Conservation (phyloP, 345 rosid species). For the Populus pruinosa region DNA sequence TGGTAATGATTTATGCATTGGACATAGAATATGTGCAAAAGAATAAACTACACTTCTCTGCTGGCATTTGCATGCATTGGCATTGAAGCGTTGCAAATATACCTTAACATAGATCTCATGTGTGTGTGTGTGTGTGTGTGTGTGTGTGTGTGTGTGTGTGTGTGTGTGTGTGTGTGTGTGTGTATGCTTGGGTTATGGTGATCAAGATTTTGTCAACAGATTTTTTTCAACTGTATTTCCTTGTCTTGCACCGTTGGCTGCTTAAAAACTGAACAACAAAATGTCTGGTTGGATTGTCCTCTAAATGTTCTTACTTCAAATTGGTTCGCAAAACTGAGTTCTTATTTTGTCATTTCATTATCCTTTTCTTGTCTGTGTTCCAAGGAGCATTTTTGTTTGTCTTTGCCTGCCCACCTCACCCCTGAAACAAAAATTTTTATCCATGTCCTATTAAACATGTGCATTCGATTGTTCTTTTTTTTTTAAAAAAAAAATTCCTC, state of each 20-base stretch:
- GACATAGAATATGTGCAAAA: not conserved
- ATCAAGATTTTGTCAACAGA: not conserved
- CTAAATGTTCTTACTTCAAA: not conserved
- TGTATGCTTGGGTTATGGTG: not conserved
- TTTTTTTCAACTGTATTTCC: not conserved
- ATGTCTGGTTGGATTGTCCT: not conserved
- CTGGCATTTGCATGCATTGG: not conserved
- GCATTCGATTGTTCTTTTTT: slow-evolving; percentile 5
- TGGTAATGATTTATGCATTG: not conserved
- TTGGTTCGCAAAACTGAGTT: not conserved
- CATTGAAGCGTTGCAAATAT: not conserved
- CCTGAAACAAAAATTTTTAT: slow-evolving; percentile 3
- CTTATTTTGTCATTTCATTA: not conserved
- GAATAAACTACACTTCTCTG: not conserved
- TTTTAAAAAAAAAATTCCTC: not conserved
- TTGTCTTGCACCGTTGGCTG: not conserved
- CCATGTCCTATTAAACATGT: not conserved
- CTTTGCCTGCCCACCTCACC: not conserved
- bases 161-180: no score
- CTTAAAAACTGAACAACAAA: not conserved
- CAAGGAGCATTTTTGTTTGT: not conserved
- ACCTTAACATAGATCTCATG: not conserved
- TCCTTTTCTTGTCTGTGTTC: slow-evolving; percentile 4
- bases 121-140: no score
- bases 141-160: no score